Base-by-base conservation (phyloP, 768 basidiomycete genomes). In the Tylopilus rubrobrunneus region DNA sequence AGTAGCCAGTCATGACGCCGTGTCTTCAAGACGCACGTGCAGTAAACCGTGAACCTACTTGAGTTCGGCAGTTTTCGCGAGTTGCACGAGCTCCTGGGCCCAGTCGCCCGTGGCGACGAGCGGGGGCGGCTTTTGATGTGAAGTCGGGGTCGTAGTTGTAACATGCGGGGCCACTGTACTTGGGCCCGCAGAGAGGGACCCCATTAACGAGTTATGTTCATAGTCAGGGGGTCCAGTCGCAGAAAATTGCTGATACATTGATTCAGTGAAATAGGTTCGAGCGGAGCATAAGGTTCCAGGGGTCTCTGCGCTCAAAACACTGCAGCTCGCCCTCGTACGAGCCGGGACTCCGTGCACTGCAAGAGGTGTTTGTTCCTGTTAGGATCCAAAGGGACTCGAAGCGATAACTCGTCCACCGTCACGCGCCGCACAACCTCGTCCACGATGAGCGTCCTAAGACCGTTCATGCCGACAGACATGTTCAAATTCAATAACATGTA, bases 401-500 rank as follows among this genome's bases (percentile, higher is more conserved):
- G 29, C 34, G 63, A 51, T 44, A 7, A 28, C 40, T 41, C 39
- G 14, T 39, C 7, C 39, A 19, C 37, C 34, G 34, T 37, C n/a
- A 37, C 34, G 34, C 36, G 36, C 19, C 19, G 14, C 12, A 5
- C 12, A 29, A 29, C 9, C 5, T 40, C 40, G 10, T 43, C 21
- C 7, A 21, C 31, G 8, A 53, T 53, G 94, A 93, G 90, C 68
- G 72, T 94, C 52, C 74, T 89, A 1, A 80, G 94, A 45, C 86
- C 93, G 15, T 95, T 97, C 77, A 80, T 82, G 67, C 91, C 92
- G 11, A 83, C 85, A 0, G 94, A 98, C 71, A 80, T 96, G 72
- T 91, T 96, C 77, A 87, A 82, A 62, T 96, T 95, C 74, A 97
- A 97, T 66, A 90, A 90, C 66, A 81, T 96, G 91, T 89, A 63